These are phyloP conservation scores for Nasturtium officinale DNA, from an alignment of 345 rosid species.

Conservation along the genomic window DNA sequence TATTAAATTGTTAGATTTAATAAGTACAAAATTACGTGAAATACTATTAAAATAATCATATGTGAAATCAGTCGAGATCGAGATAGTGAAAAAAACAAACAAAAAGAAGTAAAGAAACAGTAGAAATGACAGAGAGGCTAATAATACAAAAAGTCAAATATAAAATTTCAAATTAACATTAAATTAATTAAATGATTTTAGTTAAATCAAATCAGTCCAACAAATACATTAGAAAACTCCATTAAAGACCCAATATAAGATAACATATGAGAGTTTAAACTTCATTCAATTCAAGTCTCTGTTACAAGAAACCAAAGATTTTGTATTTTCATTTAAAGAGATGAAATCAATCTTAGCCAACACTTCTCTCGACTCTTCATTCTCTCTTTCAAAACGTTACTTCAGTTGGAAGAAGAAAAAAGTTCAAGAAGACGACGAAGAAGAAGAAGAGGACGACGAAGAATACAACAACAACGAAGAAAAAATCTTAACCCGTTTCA, in stretches of 20 bases:
- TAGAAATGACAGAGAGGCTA: not conserved
- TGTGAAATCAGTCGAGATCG: not conserved
- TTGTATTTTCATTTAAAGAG: slow-evolving; percentile 34
- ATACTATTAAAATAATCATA: not conserved
- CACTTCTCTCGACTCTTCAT: slow-evolving; percentile 72
- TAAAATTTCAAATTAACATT: not conserved
- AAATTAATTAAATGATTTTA: not conserved
- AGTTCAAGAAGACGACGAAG: slow-evolving; percentile 57
- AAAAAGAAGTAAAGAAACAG: not conserved
- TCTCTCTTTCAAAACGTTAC: slow-evolving; percentile 89
- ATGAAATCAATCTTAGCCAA: slow-evolving; percentile 77
- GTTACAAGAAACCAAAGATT: not conserved
- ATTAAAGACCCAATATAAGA: slow-evolving; percentile 36
- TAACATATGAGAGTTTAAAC: slow-evolving; percentile 24
- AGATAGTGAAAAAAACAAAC: not conserved
- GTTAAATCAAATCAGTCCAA: slow-evolving; percentile 22
- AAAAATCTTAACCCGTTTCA: slow-evolving; percentile 38
- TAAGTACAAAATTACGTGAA: not conserved
- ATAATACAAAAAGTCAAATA: not conserved
- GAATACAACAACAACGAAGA: slow-evolving; percentile 39
- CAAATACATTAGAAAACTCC: slow-evolving; percentile 13
- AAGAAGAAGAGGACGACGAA: slow-evolving; percentile 53
- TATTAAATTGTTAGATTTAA: too few species aligned
- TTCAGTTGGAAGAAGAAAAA: slow-evolving; percentile 81
- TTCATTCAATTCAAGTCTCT: slow-evolving; percentile 31